These are phyloP conservation scores for Penicillium sp. DNA, from an alignment of 2,329 filamentous ascomycete species.

Conservation along the genomic window DNA sequence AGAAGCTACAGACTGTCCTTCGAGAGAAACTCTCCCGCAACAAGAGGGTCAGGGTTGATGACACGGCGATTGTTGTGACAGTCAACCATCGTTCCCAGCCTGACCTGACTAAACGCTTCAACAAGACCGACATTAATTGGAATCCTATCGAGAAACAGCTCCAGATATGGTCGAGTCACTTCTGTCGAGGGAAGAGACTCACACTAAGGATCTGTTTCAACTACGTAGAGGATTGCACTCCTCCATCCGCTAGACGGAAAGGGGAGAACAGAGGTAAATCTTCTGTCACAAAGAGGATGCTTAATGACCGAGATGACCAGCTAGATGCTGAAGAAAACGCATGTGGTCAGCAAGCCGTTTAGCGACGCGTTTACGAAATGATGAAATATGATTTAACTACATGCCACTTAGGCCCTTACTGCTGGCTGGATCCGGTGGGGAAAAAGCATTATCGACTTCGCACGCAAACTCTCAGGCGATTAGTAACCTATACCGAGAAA, in stretches of 20 bases:
- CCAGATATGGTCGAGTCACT: conserved; percentile 12
- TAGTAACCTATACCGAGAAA: conserved; percentile 24
- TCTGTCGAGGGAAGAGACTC: conserved; percentile 12
- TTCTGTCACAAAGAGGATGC: conserved; percentile 22
- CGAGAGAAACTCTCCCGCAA: conserved; percentile 7
- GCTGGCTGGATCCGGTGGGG: conserved; percentile 20
- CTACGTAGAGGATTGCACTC: conserved; percentile 15
- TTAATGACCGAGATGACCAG: conserved; percentile 19
- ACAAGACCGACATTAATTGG: conserved; percentile 22
- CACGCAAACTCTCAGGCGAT: conserved; percentile 13
- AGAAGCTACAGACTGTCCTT: conserved; percentile 23
- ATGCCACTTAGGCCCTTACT: conserved; percentile 21
- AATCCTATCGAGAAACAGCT: conserved; percentile 18
- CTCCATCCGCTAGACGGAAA: background rate
- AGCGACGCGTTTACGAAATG: conserved; percentile 13
- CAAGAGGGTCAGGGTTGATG: background rate
- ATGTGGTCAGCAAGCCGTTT: conserved; percentile 14
- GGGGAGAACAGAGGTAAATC: conserved; percentile 21
- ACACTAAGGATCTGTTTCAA: conserved; percentile 19
- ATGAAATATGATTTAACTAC: conserved; percentile 14
- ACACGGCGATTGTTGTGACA: conserved; percentile 6
- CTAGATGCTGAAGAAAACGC: conserved; percentile 21
- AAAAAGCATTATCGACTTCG: conserved; percentile 24
- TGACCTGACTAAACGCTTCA: conserved; percentile 15
- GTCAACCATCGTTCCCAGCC: conserved; percentile 13